These are phyloP conservation scores for Citrus inodora DNA, from an alignment of 345 rosid genomes.

Conservation along the genomic window DNA sequence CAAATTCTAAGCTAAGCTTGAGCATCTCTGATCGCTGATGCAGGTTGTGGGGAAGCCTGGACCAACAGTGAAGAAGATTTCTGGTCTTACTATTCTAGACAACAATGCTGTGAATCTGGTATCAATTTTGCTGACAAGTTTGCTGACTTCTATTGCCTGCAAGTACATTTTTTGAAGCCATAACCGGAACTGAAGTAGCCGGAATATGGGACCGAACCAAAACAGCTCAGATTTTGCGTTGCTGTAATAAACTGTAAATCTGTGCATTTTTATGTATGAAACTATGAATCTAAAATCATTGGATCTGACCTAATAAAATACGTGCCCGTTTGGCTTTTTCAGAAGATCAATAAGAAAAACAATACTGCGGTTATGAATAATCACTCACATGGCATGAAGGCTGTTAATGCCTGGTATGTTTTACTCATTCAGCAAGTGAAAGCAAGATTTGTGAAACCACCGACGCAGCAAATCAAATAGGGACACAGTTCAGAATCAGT, in stretches of 20 bases:
- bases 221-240: background rate
- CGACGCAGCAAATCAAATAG: background rate
- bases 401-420: no score
- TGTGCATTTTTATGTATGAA: background rate
- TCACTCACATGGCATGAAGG: background rate
- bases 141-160: conserved; percentile 60
- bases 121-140: conserved; percentile 56
- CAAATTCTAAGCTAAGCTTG: background rate
- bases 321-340: background rate
- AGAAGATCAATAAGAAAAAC: background rate
- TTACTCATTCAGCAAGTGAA: no score
- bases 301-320: background rate
- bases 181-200: background rate
- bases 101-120: conserved; percentile 91
- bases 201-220: background rate
- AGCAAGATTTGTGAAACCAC: background rate
- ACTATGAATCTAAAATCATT: background rate
- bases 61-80: conserved; percentile 84
- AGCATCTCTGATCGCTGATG: conserved; percentile 2
- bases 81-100: conserved; percentile 81
- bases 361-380: background rate
- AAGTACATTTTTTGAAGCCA: conserved; percentile 58
- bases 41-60: conserved; percentile 95
- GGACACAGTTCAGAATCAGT: background rate
- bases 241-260: background rate